These are phyloP conservation scores for Penicillium sp. DNA, from an alignment of 2,329 filamentous ascomycete species.

Conservation along the genomic window DNA sequence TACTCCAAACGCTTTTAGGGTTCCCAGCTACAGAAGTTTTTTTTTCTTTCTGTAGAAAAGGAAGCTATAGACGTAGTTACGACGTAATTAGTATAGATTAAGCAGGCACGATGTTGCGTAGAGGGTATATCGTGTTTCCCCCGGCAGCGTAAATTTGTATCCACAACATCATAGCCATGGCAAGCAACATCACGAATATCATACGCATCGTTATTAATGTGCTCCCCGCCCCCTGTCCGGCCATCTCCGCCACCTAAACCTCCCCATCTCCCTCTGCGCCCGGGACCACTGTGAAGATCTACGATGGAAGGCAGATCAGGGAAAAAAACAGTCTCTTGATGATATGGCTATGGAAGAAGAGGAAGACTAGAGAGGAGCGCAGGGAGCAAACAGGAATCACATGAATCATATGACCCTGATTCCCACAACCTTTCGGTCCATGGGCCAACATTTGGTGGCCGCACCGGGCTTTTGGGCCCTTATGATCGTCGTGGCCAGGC, in stretches of 20 bases:
- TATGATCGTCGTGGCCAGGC: background rate
- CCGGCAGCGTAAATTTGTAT: background rate
- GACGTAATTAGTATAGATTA: background rate
- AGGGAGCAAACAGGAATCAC: too few species aligned
- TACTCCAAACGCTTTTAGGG: background rate
- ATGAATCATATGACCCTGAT: too few species aligned
- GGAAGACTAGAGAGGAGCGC: too few species aligned
- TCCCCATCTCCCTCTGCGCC: background rate
- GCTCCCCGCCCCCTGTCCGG: background rate
- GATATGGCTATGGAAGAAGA: too few species aligned
- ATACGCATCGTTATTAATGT: background rate
- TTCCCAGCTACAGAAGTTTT: background rate
- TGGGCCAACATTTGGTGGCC: too few species aligned
- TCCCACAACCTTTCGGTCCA: background rate
- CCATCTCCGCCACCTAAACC: background rate
- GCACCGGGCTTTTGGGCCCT: background rate
- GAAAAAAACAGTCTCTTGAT: too few species aligned
- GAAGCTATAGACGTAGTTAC: background rate
- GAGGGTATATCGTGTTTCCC: background rate
- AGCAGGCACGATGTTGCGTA: background rate
- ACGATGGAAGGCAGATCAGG: too few species aligned
- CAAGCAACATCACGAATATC: background rate
- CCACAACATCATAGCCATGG: background rate
- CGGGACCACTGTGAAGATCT: too few species aligned
- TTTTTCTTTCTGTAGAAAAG: background rate